Evolutionary conservation across 202 grass and related monocot genomes (phyloP), one percentile per base, ranked within the genome.

Genomic region (Panicum hallii): DNA sequence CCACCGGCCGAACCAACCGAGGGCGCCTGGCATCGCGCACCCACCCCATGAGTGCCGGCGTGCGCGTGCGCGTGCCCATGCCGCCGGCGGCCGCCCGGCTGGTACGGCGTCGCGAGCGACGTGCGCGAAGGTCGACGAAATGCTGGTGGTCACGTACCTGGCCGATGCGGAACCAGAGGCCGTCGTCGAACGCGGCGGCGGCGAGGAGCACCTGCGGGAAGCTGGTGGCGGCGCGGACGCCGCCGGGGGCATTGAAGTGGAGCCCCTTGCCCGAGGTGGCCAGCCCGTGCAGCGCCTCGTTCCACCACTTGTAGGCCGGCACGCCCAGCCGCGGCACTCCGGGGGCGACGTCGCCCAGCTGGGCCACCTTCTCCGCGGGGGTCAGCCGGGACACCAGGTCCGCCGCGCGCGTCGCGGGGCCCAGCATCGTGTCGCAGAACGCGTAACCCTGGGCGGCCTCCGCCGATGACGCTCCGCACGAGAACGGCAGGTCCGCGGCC

Each of bases 191-290:
- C 40, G 92, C 44, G 9, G 94, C 94, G 5, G 92, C 92, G 13
- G 92, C 88, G 81, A 91, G 88, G 42, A 94, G 90, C 47, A 97
- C 94, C 84, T 89, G 86, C 7, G 94, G 92, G 81, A 97, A 97
- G 91, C 89, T 91, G 72, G 94, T 96, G 70, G 89, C 91, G 23
- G 82, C 20, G 60, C 56, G 84, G 26, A 86, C 79, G 45, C 53
- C 63, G 65, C 83, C 91, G 5, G 11, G 10, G 54, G 54, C 54
- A 19, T 85, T 40, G 30, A 89, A 83, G 79, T 91, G 86, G 42
- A 90, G 84, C 5, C 90, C 93, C 13, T 74, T 75, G 19, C 93
- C 93, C 42, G 82, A 90, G 75, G 73, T 83, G 7, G 91, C 83
- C 74, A 96, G 81, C 36, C 93, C 89, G 64, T 96, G 91, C 26